Conservation (phyloP, 1,284 basidiomycete species). For the Boletus semigastroideus region DNA sequence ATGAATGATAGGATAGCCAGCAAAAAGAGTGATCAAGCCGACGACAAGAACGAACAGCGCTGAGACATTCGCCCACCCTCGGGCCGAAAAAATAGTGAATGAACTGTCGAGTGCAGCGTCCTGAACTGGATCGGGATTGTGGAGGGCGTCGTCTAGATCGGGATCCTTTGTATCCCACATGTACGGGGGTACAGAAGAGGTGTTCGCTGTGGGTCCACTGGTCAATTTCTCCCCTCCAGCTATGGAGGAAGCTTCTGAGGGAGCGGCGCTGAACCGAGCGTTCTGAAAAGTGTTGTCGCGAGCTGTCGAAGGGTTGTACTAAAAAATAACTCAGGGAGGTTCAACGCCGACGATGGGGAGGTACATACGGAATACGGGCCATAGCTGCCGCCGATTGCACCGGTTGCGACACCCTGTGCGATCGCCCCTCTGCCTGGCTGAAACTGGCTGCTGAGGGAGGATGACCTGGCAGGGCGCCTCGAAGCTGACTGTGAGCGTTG, state of each 20-base stretch:
- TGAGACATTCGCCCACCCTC: conserved; percentile 72
- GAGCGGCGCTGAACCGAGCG: conserved; percentile 60
- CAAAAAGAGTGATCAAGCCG: conserved; percentile 68
- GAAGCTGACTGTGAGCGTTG: conserved; percentile 31
- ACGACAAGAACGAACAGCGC: conserved; percentile 59
- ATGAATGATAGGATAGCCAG: conserved; percentile 78
- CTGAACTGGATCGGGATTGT: conserved; percentile 71
- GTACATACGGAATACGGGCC: conserved; percentile 75
- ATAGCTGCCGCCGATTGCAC: conserved; percentile 70
- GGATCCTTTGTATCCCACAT: conserved; percentile 73
- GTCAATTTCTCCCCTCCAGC: conserved; percentile 43
- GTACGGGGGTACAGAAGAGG: conserved; percentile 58
- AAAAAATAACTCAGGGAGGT: conserved; percentile 1
- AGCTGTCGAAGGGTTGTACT: conserved; percentile 60
- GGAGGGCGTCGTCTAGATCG: conserved; percentile 74
- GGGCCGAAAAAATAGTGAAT: conserved; percentile 63
- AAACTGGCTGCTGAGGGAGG: conserved; percentile 33
- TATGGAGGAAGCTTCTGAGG: conserved; percentile 54
- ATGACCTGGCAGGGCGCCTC: conserved; percentile 29
- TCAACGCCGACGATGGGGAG: not conserved
- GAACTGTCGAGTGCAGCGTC: conserved; percentile 54
- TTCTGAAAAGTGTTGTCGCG: conserved; percentile 43
- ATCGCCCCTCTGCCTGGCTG: conserved; percentile 52
- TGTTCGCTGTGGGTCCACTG: conserved; percentile 22
- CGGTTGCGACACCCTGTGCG: conserved; percentile 69